A percentile compares a stretch with the other conserved stretches of the same genome.
These are phyloP conservation scores for Pyronema omphalodes DNA, from an alignment of 495 filamentous ascomycete species.

Conservation along the genomic window DNA sequence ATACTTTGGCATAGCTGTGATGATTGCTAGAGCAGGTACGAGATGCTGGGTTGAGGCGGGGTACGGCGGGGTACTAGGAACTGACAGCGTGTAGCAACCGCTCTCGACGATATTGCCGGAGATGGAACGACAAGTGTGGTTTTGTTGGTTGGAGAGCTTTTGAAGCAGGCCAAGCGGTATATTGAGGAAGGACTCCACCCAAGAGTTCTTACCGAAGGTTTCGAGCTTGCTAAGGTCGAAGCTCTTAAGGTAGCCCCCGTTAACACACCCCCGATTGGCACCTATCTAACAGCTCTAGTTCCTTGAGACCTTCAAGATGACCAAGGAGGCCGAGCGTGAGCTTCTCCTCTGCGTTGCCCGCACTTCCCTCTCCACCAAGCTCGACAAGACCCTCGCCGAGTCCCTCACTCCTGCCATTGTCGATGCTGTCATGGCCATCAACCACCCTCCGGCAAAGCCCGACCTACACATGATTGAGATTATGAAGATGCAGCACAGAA, in stretches of 20 bases:
- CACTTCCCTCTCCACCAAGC: conserved; percentile 85
- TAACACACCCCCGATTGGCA: not conserved
- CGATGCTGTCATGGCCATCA: conserved; percentile 88
- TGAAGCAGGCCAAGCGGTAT: conserved; percentile 92
- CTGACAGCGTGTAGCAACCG: conserved; percentile 43
- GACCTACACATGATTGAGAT: conserved; percentile 99
- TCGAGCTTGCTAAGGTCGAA: conserved; percentile 89
- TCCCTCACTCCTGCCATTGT: conserved; percentile 85
- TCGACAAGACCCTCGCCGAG: conserved; percentile 73
- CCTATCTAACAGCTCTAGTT: conserved; percentile 39
- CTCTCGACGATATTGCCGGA: conserved; percentile 94
- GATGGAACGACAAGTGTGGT: conserved; percentile 97
- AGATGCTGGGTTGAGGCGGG: not conserved
- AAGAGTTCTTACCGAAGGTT: conserved; percentile 90
- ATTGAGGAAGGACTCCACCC: conserved; percentile 91
- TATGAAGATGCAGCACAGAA: conserved; percentile 99
- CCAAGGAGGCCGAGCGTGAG: conserved; percentile 74
- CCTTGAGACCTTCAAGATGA: conserved; percentile 82
- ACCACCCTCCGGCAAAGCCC: conserved; percentile 72
- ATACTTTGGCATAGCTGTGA: conserved; percentile 58
- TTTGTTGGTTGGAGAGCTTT: conserved; percentile 79
- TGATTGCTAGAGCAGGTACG: conserved; percentile 73
- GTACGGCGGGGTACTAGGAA: not conserved
- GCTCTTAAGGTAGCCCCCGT: conserved; percentile 50
- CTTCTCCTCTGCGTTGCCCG: conserved; percentile 83